Evolutionary conservation across 306 rosid species (phyloP), one percentile per base, ranked within the genome.

Genomic region (Amphicarpaea edgeworthii): DNA sequence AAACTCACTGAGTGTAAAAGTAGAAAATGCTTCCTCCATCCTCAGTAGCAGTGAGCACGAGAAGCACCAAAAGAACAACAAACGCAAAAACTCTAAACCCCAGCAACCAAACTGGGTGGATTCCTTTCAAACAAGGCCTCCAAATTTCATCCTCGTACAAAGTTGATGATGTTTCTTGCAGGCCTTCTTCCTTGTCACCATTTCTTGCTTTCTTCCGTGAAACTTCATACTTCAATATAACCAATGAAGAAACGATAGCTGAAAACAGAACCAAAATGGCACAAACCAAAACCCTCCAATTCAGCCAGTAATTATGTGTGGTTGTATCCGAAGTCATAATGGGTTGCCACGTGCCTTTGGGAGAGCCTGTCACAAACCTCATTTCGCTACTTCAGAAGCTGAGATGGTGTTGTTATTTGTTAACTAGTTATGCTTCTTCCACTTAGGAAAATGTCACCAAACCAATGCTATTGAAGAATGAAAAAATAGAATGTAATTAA

Each of bases 91-190:
- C 75, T 88, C 99, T 83, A 70, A 90, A 96, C 34, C 84, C 92
- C 73, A 96, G 82, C 3, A 96, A 76, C 99, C 98, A 96, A 28
- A 88, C 93, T 14, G 99, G 99, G 76, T 92, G 99, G 50, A 96
- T 86, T 54, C 89, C 95, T 76, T 88, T 92, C 11, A 96, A 77
- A 62, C 99, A 92, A 45, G 99, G 93, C 80, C 84, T 87, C 99
- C 98, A 96, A n/a, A 92, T 89, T 70, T 96, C 98, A 82, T 92
- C 98, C 21, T 90, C 98, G 62, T 85, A 92, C 85, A 96, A 76
- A 83, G 73, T 59, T 28, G 87, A 83, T 24, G 86, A 46, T 10
- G 59, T 41, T 82, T 88, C 85, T 72, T 81, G 69, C 67, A 74
- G 81, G 54, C 43, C 77, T 79, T 82, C 77, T 79, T 82, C 93